Percentiles rank a stretch among this genome's conserved stretches.
phyloP scores from a whole-genome alignment of 2,329 filamentous ascomycete genomes.

The Grosmannia clavigera region DNA sequence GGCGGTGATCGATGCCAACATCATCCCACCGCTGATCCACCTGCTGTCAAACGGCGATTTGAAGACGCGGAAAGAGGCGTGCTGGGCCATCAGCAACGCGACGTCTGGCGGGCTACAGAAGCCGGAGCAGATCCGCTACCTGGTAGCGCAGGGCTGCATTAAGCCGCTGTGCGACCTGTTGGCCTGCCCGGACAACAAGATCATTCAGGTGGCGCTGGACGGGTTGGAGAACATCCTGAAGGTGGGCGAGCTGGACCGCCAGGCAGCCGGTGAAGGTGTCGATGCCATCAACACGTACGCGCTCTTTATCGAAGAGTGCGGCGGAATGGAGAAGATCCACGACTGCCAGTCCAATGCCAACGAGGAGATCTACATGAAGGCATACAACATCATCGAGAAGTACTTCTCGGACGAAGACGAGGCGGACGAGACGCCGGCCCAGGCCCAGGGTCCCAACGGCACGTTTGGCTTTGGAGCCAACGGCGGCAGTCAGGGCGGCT shows the following conservation, averaged over 20 bases:
- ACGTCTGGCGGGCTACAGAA: constrained; percentile 96
- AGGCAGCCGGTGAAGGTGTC: constrained; percentile 60
- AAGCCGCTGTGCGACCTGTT: constrained; percentile 93
- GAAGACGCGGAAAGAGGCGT: constrained; percentile 98
- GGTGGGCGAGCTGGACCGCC: constrained; percentile 97
- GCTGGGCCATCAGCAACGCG: constrained; percentile 98
- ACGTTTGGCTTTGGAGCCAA: constrained; percentile 70
- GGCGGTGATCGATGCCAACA: constrained; percentile 89
- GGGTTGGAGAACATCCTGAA: constrained; percentile 98
- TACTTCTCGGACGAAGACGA: constrained; percentile 99
- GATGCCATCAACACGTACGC: constrained; percentile 92
- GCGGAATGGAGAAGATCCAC: constrained; percentile 99
- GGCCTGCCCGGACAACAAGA: constrained; percentile 97
- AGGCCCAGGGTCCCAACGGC: constrained; percentile 54
- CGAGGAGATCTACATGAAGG: constrained; percentile 99
- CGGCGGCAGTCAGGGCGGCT: constrained; percentile 56
- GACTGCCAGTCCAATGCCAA: constrained; percentile 99
- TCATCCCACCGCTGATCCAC: constrained; percentile 92
- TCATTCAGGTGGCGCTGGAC: constrained; percentile 96
- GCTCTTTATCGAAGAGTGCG: constrained; percentile 95
- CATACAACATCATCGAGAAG: constrained; percentile 99
- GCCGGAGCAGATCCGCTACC: constrained; percentile 94
- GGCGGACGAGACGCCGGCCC: constrained; percentile 68
- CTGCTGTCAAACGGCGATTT: constrained; percentile 93
- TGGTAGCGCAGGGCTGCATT: constrained; percentile 89